Conservation (phyloP, 179 eudicot genomes). For the Silene noctiflora region DNA sequence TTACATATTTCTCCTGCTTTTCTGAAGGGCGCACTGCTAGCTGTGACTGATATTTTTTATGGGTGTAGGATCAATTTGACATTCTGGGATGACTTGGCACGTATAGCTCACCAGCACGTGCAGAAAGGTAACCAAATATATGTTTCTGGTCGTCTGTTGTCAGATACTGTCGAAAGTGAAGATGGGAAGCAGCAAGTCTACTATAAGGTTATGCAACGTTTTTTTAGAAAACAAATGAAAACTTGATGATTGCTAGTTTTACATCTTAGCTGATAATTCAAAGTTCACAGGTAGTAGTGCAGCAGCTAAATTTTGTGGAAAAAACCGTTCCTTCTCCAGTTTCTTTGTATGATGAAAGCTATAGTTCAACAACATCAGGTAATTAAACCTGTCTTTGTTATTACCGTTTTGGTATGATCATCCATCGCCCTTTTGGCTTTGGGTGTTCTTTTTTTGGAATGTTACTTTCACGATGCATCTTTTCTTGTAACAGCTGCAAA, state of each 20-base stretch:
- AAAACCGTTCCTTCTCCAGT: conserved; percentile 46
- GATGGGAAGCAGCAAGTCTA: conserved; percentile 76
- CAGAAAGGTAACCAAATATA: conserved; percentile 82
- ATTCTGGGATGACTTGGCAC: conserved; percentile 92
- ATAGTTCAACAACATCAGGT: conserved; percentile 42
- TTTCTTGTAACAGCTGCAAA: conserved; percentile 39
- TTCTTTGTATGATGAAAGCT: conserved; percentile 53
- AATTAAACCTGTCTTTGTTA: conserved; percentile 13
- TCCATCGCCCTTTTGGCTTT: background rate
- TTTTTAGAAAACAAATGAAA: background rate
- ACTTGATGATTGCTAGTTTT: background rate
- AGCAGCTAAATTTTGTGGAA: conserved; percentile 77
- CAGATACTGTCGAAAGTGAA: conserved; percentile 65
- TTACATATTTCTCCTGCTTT: background rate
- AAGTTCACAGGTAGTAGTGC: conserved; percentile 33
- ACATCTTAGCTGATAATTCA: background rate
- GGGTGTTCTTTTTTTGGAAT: background rate
- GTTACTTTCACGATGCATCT: background rate
- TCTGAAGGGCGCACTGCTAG: background rate
- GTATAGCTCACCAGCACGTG: conserved; percentile 72
- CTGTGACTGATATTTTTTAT: conserved; percentile 7
- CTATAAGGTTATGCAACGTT: conserved; percentile 52
- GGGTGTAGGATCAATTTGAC: conserved; percentile 71
- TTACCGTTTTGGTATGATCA: conserved; percentile 1
- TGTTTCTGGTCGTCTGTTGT: conserved; percentile 71